A percentile compares a stretch with the other conserved stretches of the same genome.
phyloP scores from a whole-genome alignment of 176 grass and related monocot species.

The Aegilops longissima region DNA sequence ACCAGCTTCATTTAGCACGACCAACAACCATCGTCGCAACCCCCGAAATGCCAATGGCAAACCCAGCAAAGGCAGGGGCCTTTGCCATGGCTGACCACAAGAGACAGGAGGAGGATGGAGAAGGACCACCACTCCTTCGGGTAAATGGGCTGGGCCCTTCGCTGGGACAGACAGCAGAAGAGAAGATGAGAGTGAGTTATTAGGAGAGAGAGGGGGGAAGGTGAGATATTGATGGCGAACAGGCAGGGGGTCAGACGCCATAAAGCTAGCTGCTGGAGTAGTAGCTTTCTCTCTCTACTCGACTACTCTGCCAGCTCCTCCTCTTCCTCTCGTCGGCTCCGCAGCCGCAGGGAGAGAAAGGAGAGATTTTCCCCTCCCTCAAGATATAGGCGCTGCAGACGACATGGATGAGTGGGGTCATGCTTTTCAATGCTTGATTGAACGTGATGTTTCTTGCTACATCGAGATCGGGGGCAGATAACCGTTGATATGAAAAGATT shows the following conservation, averaged over 20 bases:
- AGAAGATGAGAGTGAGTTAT: neutral
- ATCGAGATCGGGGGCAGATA: neutral
- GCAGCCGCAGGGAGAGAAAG: neutral
- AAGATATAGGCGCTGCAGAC: neutral
- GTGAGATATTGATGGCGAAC: slow-evolving; percentile 10
- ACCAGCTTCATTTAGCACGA: slow-evolving; percentile 4
- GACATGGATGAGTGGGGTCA: neutral
- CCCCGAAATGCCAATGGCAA: neutral
- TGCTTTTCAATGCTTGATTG: neutral
- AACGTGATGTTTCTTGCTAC: neutral
- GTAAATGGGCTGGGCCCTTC: neutral
- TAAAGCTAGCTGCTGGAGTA: neutral
- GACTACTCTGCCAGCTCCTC: neutral
- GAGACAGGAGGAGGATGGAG: neutral
- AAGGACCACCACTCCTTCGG: neutral
- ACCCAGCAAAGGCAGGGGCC: neutral
- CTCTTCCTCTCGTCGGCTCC: neutral
- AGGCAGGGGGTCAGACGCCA: slow-evolving; percentile 2
- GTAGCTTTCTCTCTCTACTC: slow-evolving; percentile 12
- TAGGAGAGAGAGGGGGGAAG: neutral
- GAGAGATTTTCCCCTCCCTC: neutral
- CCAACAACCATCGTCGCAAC: neutral
- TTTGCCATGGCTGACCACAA: neutral
- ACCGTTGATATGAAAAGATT: neutral
- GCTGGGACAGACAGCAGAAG: neutral